A percentile compares a stretch with the other conserved stretches of the same genome.
These are phyloP conservation scores for Mycena rebaudengoi DNA, from an alignment of 768 basidiomycete species.

Conservation along the genomic window DNA sequence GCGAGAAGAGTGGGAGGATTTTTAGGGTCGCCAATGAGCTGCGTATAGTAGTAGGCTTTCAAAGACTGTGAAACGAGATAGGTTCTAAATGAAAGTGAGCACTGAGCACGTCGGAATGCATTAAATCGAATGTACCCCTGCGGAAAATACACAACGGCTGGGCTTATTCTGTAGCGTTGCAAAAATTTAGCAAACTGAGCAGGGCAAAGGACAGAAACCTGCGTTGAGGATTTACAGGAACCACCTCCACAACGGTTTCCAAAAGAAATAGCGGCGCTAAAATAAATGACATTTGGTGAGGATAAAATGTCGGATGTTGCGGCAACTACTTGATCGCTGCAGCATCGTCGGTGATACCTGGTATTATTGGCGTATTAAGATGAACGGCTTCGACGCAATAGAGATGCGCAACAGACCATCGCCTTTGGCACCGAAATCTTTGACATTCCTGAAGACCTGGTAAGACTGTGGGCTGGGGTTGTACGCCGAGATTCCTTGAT, in stretches of 20 bases:
- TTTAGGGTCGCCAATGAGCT: conserved; percentile 79
- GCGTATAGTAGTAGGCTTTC: conserved; percentile 79
- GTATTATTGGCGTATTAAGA: conserved; percentile 53
- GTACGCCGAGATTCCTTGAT: conserved; percentile 75
- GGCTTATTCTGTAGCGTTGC: conserved; percentile 56
- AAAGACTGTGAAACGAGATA: conserved; percentile 76
- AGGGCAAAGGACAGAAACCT: conserved; percentile 26
- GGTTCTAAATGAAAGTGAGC: conserved; percentile 48
- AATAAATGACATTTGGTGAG: conserved; percentile 18
- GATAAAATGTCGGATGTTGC: no score
- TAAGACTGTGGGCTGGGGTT: conserved; percentile 65
- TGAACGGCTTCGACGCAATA: no score
- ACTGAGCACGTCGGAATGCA: not conserved
- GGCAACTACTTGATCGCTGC: conserved; percentile 75
- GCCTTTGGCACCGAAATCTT: conserved; percentile 60
- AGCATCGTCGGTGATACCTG: conserved; percentile 77
- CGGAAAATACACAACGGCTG: conserved; percentile 83
- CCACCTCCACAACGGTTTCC: conserved; percentile 73
- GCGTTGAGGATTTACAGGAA: conserved; percentile 68
- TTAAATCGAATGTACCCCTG: conserved; percentile 66
- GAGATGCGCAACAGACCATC: conserved; percentile 10
- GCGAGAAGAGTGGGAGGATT: conserved; percentile 74
- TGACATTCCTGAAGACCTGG: conserved; percentile 81
- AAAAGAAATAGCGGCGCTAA: conserved; percentile 69
- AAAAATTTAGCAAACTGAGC: not conserved